Evolutionary conservation across 345 rosid genomes (phyloP).

Genomic region (Sapria himalayana): DNA sequence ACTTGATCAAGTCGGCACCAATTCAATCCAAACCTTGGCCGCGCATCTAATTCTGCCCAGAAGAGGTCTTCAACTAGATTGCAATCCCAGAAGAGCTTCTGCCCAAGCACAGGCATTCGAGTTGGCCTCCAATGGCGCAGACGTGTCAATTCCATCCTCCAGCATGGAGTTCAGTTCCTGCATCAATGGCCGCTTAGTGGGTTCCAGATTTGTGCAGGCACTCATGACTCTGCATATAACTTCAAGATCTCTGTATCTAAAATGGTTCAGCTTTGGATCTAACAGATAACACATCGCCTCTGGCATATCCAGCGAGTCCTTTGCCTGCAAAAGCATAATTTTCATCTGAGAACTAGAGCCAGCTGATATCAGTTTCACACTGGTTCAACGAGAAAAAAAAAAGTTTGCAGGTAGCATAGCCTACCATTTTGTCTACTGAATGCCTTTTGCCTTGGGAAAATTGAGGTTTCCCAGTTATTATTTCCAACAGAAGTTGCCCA

Average conservation of each 20-base stretch:
- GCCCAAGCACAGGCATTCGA: slow-evolving; percentile 95
- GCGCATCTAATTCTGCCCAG: too few relatives aligned
- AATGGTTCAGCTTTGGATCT: slow-evolving; percentile 82
- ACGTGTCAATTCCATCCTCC: slow-evolving; percentile 56
- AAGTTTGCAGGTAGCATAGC: slow-evolving; percentile 27
- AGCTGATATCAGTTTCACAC: too few relatives aligned
- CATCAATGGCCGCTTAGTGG: slow-evolving; percentile 38
- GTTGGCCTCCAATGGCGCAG: slow-evolving; percentile 49
- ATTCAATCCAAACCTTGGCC: too few relatives aligned
- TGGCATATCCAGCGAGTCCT: slow-evolving; percentile 56
- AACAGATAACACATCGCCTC: slow-evolving; percentile 58
- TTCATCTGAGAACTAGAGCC: too few relatives aligned
- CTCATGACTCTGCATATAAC: slow-evolving; percentile 57
- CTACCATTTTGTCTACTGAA: slow-evolving; percentile 75
- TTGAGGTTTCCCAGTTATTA: slow-evolving; percentile 81
- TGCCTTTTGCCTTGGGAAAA: slow-evolving; percentile 71
- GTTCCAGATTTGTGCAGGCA: slow-evolving; percentile 43
- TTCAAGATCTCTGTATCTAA: slow-evolving; percentile 48
- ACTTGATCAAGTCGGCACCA: too few relatives aligned
- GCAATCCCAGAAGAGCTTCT: slow-evolving; percentile 69
- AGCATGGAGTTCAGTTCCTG: slow-evolving; percentile 33
- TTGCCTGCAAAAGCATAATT: slow-evolving; percentile 70
- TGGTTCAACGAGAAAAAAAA: too few relatives aligned
- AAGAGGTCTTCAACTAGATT: slow-evolving; percentile 16
- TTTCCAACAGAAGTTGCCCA: slow-evolving; percentile 67